phyloP scores from a whole-genome alignment of 441 rosid genomes.

The Mallotus japonicus region DNA sequence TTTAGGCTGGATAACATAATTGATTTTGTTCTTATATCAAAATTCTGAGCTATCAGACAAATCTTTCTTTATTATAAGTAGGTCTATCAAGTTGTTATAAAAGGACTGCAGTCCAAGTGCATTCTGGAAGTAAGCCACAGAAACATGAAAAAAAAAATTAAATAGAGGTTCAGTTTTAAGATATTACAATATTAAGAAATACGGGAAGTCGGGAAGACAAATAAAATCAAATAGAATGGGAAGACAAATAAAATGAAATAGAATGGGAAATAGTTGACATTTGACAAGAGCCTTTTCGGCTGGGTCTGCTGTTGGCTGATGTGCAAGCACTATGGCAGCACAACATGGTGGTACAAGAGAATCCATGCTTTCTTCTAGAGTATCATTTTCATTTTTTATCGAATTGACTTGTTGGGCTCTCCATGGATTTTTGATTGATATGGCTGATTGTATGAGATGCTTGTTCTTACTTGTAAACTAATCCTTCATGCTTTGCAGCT shows the following conservation, averaged over 20 bases:
- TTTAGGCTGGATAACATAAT: not conserved
- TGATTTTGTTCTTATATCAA: not conserved
- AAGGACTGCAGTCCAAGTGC: not conserved
- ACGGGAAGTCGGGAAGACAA: not conserved
- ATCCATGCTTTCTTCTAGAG: not conserved
- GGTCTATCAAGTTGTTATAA: not conserved
- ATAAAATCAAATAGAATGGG: too few species aligned
- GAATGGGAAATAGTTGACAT: not conserved
- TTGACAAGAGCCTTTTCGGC: not conserved
- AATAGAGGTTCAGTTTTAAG: not conserved
- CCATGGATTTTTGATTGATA: not conserved
- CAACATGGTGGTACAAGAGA: not conserved
- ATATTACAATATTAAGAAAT: not conserved
- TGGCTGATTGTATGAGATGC: constrained; percentile 8
- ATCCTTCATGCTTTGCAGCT: constrained; percentile 59
- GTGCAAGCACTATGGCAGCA: not conserved
- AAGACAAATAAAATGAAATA: not conserved
- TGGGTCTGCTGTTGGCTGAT: not conserved
- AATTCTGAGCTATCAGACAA: not conserved
- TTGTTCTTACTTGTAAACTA: constrained; percentile 31
- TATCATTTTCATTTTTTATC: not conserved
- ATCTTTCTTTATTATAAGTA: not conserved
- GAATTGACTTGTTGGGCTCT: not conserved
- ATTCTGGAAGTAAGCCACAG: not conserved
- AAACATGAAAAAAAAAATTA: not conserved